These are phyloP conservation scores for Ceratobasidium sp. DNA, from an alignment of 1,284 basidiomycete species.

Conservation along the genomic window DNA sequence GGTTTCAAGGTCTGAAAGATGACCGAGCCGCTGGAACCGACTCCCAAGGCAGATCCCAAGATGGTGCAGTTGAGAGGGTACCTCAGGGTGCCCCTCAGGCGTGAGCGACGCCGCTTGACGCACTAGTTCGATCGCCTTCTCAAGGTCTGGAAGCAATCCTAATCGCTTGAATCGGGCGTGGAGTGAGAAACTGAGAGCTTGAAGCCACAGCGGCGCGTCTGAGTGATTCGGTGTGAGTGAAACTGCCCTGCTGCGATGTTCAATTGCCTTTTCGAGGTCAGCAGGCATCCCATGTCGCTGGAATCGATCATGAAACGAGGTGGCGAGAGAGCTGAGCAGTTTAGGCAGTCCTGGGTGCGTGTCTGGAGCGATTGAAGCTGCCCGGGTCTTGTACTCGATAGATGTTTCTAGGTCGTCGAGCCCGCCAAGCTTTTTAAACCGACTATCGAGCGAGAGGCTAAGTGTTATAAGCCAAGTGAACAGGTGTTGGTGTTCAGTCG, in stretches of 20 bases:
- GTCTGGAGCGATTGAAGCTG: constrained; percentile 1
- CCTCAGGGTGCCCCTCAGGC: not conserved
- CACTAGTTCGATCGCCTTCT: constrained; percentile 7
- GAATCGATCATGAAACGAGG: not conserved
- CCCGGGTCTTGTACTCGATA: no score
- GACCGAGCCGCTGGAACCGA: constrained; percentile 8
- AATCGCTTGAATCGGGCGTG: not conserved
- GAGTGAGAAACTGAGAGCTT: constrained; percentile 20
- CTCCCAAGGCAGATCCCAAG: not conserved
- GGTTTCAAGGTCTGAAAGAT: not conserved
- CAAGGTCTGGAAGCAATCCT: not conserved
- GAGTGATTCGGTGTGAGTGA: constrained; percentile 19
- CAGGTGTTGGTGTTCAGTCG: no score
- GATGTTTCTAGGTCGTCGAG: no score
- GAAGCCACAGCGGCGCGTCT: not conserved
- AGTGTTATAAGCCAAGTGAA: no score
- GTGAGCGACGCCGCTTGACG: not conserved
- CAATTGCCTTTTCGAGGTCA: constrained; percentile 10
- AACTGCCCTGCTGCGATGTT: not conserved
- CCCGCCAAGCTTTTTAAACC: no score
- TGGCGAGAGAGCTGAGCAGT: not conserved
- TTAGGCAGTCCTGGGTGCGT: not conserved
- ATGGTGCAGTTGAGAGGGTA: not conserved
- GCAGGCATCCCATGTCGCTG: not conserved
- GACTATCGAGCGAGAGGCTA: no score